phyloP scores from a whole-genome alignment of 768 basidiomycete species.

The Wakefieldia striispora region DNA sequence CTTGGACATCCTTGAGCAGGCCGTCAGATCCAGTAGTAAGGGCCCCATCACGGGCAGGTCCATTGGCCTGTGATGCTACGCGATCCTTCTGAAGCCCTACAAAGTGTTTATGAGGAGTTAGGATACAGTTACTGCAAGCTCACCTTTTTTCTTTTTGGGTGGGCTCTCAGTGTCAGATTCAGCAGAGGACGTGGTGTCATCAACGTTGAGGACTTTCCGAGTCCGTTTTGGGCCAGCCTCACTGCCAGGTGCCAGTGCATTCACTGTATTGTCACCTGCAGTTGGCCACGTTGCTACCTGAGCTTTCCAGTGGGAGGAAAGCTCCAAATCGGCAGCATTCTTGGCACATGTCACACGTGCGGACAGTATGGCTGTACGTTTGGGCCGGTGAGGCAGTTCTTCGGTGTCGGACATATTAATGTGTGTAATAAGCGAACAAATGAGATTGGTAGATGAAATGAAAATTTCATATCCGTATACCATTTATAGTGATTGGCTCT shows the following conservation, averaged over 20 bases:
- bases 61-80: neutral
- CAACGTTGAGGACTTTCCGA: neutral
- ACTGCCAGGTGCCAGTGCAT: neutral
- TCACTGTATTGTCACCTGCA: neutral
- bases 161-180: too few species aligned
- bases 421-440: neutral
- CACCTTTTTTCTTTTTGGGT: too few species aligned
- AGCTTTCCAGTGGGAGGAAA: too few species aligned
- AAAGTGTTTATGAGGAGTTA: neutral
- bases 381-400: neutral
- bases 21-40: neutral
- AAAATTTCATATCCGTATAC: slow-evolving; percentile 2
- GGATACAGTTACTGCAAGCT: neutral
- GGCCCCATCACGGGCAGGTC: neutral
- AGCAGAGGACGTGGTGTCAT: too few species aligned
- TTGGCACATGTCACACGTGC: neutral
- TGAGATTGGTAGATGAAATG: neutral
- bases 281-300: neutral
- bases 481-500: neutral
- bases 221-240: neutral
- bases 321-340: neutral
- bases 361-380: neutral
- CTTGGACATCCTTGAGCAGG: neutral
- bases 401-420: neutral
- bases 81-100: neutral